Conservation (phyloP, 2,329 filamentous ascomycete species). For the Westerdykella sp. region DNA sequence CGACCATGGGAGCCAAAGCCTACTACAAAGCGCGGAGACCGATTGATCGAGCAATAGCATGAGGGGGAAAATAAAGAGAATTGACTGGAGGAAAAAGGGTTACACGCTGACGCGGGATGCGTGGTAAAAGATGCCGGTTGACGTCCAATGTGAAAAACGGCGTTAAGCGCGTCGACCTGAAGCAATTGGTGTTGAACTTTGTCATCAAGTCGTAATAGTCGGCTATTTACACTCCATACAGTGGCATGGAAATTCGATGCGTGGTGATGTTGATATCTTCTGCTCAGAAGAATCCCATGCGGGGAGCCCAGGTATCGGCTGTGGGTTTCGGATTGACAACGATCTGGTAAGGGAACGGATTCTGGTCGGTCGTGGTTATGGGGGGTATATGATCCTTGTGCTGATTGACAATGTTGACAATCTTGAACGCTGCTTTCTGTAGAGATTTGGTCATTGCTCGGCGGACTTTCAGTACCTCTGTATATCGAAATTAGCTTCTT, state of each 20-base stretch:
- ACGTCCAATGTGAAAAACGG: too few relatives aligned
- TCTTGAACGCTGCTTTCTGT: slow-evolving; percentile 80
- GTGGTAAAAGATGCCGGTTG: too few relatives aligned
- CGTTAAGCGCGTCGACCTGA: too few relatives aligned
- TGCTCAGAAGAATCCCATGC: slow-evolving; percentile 53
- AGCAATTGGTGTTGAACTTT: slow-evolving; percentile 19
- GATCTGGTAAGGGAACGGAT: slow-evolving; percentile 94
- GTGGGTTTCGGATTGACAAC: slow-evolving; percentile 68
- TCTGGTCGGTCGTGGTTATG: slow-evolving; percentile 84
- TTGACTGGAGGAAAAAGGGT: too few relatives aligned
- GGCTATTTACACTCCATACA: too few relatives aligned
- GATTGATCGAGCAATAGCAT: too few relatives aligned
- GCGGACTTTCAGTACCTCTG: slow-evolving; percentile 82
- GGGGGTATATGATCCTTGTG: slow-evolving; percentile 96
- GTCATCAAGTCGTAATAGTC: too few relatives aligned
- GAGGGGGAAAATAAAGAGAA: too few relatives aligned
- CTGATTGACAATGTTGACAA: slow-evolving; percentile 76
- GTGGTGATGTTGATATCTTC: background rate
- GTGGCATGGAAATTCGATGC: too few relatives aligned
- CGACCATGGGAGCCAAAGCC: too few relatives aligned
- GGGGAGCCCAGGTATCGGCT: slow-evolving; percentile 68
- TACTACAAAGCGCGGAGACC: too few relatives aligned
- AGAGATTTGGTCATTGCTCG: slow-evolving; percentile 87
- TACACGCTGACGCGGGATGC: too few relatives aligned
- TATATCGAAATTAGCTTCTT: background rate